Evolutionary conservation across 345 rosid species (phyloP), one percentile per base, ranked within the genome.

Genomic region (Carallia pectinifolia): DNA sequence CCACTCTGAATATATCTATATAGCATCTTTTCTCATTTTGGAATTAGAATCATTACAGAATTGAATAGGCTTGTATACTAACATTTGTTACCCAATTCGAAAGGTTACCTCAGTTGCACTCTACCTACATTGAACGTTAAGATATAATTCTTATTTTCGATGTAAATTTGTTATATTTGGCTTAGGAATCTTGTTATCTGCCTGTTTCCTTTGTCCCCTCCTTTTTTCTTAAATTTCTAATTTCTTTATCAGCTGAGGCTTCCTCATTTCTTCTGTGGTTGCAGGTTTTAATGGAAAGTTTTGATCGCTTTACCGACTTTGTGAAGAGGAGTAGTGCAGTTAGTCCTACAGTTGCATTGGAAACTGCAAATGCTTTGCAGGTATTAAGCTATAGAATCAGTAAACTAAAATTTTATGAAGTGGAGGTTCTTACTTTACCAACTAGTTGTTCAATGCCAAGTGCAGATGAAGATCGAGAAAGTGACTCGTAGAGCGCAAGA

Each of bases 401-500:
- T 53, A 53, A 17, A 53, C 34, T 33, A 33, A 33, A 33, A 15
- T 56, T 56, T 27, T 56, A 56, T 56, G 60, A 15, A 0, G 17
- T 56, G 34, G 34, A 56, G 60, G 34, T 56, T 30, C 33, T 23
- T 56, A 56, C 12, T 56, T 56, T 27, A 30, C 31, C 31, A 23
- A 13, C 60, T 71, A 40, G 61, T 68, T 18, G 18, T 60, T 71
- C 59, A 58, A 63, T 47, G 70, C 58, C 48, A 65, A 72, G 64
- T 75, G 67, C 85, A 95, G 99, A 90, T 75, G 80, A 95, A 86
- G 83, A 80, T 95, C 61, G 99, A 90, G 87, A 89, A 86, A 83
- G 99, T 92, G 77, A 92, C 99, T 80, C 96, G 98, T 60, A 77
- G 88, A 74, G 99, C 99, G 6, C 99, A 95, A 79, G 98, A 95